Conservation (phyloP, 495 filamentous ascomycete genomes). For the Hypoxylon lienhwacheense region DNA sequence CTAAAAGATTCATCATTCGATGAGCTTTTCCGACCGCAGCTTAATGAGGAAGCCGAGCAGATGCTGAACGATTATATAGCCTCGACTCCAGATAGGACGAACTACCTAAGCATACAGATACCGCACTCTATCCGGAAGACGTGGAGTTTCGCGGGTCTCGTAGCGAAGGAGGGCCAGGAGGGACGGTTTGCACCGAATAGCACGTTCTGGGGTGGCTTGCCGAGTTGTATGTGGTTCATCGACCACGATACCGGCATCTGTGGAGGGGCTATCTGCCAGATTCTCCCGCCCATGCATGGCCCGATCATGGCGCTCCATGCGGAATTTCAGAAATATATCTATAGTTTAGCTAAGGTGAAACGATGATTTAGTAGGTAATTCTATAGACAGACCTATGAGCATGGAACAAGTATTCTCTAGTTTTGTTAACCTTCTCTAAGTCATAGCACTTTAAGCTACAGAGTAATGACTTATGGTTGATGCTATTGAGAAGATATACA, state of each 20-base stretch:
- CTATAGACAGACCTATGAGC: not conserved
- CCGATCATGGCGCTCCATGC: slow-evolving; percentile 18
- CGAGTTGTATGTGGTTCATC: slow-evolving; percentile 24
- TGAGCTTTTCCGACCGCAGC: slow-evolving; percentile 56
- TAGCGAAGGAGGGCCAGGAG: slow-evolving; percentile 34
- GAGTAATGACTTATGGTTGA: no score
- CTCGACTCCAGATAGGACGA: not conserved
- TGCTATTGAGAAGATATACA: no score
- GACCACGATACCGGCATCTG: slow-evolving; percentile 24
- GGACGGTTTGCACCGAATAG: slow-evolving; percentile 16
- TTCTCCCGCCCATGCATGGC: slow-evolving; percentile 20
- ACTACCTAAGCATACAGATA: slow-evolving; percentile 15
- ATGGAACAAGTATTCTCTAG: no score
- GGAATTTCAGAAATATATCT: slow-evolving; percentile 20
- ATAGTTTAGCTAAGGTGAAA: not conserved
- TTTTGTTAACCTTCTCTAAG: not conserved
- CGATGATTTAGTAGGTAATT: not conserved
- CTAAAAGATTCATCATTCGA: slow-evolving; percentile 47
- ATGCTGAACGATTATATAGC: slow-evolving; percentile 20
- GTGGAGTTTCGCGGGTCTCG: slow-evolving; percentile 27
- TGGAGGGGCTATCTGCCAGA: slow-evolving; percentile 20
- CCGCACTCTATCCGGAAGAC: slow-evolving; percentile 21
- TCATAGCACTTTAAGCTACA: no score
- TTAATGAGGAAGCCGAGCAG: slow-evolving; percentile 38
- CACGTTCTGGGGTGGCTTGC: slow-evolving; percentile 20